Conservation (phyloP, 306 rosid species). For the Pyrus communis region DNA sequence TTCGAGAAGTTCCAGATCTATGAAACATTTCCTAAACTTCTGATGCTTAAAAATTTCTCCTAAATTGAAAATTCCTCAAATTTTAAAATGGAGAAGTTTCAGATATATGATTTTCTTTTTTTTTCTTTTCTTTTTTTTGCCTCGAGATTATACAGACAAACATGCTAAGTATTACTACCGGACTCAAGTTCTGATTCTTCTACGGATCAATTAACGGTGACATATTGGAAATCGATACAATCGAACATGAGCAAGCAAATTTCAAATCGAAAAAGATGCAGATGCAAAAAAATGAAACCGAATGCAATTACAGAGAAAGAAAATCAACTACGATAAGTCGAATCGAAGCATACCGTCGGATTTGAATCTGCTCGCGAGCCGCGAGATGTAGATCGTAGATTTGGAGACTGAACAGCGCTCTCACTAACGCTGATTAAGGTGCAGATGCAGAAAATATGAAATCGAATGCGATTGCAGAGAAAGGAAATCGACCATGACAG, state of each 20-base stretch:
- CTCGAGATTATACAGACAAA: neutral
- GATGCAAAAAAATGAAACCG: neutral
- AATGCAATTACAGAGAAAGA: neutral
- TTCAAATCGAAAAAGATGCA: neutral
- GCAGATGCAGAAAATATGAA: neutral
- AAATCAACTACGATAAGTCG: neutral
- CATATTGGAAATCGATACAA: neutral
- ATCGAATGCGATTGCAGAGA: neutral
- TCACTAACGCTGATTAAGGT: neutral
- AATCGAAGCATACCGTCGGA: neutral
- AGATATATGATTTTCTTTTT: neutral
- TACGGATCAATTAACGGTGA: neutral
- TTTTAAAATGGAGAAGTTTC: neutral
- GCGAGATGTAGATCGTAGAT: neutral
- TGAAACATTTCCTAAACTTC: neutral
- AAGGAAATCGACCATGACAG: neutral
- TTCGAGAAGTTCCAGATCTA: neutral
- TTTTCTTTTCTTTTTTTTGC: neutral
- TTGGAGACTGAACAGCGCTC: neutral
- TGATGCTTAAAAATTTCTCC: neutral
- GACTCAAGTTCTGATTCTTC: neutral
- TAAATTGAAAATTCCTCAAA: neutral
- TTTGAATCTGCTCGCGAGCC: neutral
- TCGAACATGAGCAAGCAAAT: neutral
- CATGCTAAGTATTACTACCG: neutral